Evolutionary conservation across 768 basidiomycete species (phyloP), one percentile per base, ranked within the genome.

Genomic region (Lyophyllum decastes): DNA sequence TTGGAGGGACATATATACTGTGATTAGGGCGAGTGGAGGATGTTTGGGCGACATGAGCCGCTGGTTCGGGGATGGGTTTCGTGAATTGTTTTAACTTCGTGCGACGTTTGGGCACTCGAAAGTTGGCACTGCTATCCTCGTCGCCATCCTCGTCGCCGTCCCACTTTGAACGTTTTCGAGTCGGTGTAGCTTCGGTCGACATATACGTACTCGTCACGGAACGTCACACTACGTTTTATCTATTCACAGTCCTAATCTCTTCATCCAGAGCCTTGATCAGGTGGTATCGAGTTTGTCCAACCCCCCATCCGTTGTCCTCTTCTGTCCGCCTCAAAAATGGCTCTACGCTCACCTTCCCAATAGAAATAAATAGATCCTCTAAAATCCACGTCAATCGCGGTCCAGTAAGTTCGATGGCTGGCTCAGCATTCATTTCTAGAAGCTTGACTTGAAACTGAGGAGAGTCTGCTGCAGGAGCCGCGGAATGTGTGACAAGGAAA

Each of bases 391-490:
- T 82, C 34, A 98, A 73, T 26, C 94, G 81, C 34, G 87, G 82
- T 1, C 95, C 97, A 0, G 95, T 95, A 54, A 96, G 82, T 66
- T 95, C 92, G 57, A 98, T 96, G 44, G 97, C 97, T 1, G 97
- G 96, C 61, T 95, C 95, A 6, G 96, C 87, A 68, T 99, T 99
- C 66, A 96, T 80, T 72, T 98, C 97, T 27, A 98, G 79, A 1
- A 98, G 76, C 54, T 88, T 86, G 16, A 93, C 86, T 59, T 84
- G 79, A 54, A 58, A 62, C 19, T 85, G 82, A 8, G 69, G 66
- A 6, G 52, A 54, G 12, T 44, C 40, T 12, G 47, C 52, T 0
- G 66, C 55, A 4, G 51, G 62, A 14, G 53, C 48, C 54, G 49
- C 61, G 61, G 49, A 64, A 66, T 83, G 82, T 52, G 80, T 81